Evolutionary conservation across 164 flowering plant genomes (phyloP).

Genomic region (Macadamia integrifolia): DNA sequence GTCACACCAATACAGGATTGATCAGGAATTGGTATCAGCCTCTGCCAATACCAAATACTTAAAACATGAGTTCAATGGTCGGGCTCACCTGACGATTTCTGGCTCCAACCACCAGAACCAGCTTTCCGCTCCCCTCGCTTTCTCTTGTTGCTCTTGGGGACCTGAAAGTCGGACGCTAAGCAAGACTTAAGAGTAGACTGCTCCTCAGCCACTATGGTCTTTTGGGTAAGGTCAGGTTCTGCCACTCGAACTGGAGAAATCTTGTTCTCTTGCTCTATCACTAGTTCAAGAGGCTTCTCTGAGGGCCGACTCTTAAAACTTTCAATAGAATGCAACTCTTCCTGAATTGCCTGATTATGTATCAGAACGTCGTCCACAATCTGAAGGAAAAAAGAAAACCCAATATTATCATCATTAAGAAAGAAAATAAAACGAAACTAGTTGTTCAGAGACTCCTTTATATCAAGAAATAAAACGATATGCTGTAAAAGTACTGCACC

Average conservation of each 20-base stretch:
- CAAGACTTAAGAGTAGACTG: slow-evolving; percentile 30
- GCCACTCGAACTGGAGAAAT: slow-evolving; percentile 15
- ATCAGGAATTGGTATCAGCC: no score
- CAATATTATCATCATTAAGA: neutral
- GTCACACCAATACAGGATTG: no score
- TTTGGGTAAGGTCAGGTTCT: slow-evolving; percentile 15
- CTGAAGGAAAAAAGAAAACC: slow-evolving; percentile 27
- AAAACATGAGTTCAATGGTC: slow-evolving; percentile 18
- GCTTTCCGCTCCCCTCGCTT: slow-evolving; percentile 76
- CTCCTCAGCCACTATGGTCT: slow-evolving; percentile 15
- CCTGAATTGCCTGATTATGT: slow-evolving; percentile 36
- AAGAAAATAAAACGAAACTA: neutral
- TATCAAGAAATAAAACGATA: no score
- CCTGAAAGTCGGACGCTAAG: slow-evolving; percentile 36
- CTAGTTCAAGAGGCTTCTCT: slow-evolving; percentile 23
- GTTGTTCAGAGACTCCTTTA: no score
- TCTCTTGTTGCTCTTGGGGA: slow-evolving; percentile 61
- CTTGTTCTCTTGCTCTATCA: slow-evolving; percentile 23
- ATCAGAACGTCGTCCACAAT: slow-evolving; percentile 45
- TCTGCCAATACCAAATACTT: no score
- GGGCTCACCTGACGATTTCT: slow-evolving; percentile 31
- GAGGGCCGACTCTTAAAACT: slow-evolving; percentile 14
- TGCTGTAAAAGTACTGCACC: no score
- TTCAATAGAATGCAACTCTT: slow-evolving; percentile 26
- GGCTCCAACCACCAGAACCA: slow-evolving; percentile 53